Conservation (phyloP, 2,329 filamentous ascomycete species). For the Claviceps monticola region DNA sequence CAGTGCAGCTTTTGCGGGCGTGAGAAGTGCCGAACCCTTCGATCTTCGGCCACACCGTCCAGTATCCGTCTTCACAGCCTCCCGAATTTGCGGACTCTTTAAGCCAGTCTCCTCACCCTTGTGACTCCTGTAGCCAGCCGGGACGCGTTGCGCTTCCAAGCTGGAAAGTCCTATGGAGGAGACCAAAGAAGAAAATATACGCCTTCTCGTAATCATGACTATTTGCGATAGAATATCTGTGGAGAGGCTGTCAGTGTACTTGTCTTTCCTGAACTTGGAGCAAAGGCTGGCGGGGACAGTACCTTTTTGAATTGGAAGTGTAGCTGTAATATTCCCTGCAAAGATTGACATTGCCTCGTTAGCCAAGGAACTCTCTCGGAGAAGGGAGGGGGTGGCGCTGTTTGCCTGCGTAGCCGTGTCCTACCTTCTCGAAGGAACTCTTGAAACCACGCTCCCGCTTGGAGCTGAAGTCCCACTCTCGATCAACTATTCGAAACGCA, state of each 20-base stretch:
- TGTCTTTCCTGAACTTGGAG: neutral
- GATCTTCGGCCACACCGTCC: neutral
- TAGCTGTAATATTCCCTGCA: conserved; percentile 59
- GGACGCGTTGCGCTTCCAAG: neutral
- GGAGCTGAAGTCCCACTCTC: conserved; percentile 97
- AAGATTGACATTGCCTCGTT: neutral
- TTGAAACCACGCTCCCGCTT: conserved; percentile 90
- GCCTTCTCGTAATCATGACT: neutral
- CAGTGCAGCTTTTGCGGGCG: neutral
- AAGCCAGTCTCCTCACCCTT: neutral
- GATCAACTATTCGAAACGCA: conserved; percentile 92
- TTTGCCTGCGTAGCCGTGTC: conserved; percentile 16
- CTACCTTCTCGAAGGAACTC: conserved; percentile 94
- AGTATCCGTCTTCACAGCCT: neutral
- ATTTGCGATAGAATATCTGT: conserved; percentile 8
- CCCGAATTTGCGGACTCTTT: neutral
- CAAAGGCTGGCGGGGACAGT: neutral
- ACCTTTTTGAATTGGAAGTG: conserved; percentile 99
- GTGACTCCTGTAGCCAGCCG: neutral
- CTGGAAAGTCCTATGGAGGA: neutral
- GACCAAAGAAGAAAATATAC: neutral
- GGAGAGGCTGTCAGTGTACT: neutral
- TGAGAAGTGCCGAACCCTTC: neutral
- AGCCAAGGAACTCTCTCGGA: neutral
- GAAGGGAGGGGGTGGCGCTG: conserved; percentile 4